phyloP scores from a whole-genome alignment of 768 basidiomycete genomes.

The Pleurotus eryngii region DNA sequence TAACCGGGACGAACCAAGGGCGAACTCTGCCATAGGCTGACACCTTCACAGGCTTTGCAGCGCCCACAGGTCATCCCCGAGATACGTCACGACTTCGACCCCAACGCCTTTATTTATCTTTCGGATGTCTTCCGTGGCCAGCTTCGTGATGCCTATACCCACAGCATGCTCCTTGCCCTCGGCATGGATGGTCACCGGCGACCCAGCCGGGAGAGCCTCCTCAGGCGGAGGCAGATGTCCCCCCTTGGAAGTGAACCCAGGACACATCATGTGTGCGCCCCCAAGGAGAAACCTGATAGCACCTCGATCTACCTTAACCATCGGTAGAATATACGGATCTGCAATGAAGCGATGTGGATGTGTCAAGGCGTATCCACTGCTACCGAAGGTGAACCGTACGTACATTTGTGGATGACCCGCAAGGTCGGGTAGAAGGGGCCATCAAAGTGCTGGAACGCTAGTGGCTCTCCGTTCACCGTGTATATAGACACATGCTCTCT shows the following conservation, averaged over 20 bases:
- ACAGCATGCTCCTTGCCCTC: conserved; percentile 94
- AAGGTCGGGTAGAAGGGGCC: conserved; percentile 90
- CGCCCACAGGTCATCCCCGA: conserved; percentile 89
- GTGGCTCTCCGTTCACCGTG: conserved; percentile 79
- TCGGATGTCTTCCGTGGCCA: conserved; percentile 87
- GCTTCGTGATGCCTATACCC: conserved; percentile 79
- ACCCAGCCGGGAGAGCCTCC: conserved; percentile 61
- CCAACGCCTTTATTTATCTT: conserved; percentile 86
- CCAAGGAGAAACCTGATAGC: conserved; percentile 96
- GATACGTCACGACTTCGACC: conserved; percentile 81
- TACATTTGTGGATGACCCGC: conserved; percentile 89
- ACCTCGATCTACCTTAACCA: conserved; percentile 89
- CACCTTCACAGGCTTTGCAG: conserved; percentile 51
- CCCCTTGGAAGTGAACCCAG: conserved; percentile 90
- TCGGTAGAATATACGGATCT: conserved; percentile 92
- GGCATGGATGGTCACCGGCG: conserved; percentile 87
- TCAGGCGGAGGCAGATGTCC: conserved; percentile 81
- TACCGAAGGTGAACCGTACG: conserved; percentile 20
- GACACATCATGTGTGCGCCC: conserved; percentile 96
- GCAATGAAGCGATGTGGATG: conserved; percentile 6
- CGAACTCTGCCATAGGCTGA: background rate
- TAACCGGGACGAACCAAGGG: background rate
- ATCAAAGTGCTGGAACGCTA: conserved; percentile 97
- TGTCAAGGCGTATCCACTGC: conserved; percentile 2
- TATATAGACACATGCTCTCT: conserved; percentile 95